Conservation (phyloP, 257 asterid genomes). For the Jaltomata sinuosa region DNA sequence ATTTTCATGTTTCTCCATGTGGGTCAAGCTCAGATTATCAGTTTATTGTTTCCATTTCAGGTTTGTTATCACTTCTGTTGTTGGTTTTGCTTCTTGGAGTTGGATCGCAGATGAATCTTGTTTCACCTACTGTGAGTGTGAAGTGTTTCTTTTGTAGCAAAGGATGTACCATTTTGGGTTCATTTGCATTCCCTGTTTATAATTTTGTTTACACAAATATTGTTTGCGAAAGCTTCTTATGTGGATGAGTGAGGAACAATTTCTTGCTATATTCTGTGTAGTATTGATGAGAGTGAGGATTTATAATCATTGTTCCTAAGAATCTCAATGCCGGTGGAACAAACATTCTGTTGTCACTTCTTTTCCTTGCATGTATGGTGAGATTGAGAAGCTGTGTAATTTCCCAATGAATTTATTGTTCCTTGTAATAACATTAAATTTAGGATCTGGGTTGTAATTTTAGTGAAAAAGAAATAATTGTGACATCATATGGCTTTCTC, state of each 20-base stretch:
- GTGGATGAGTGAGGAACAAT: background rate
- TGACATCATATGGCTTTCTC: background rate
- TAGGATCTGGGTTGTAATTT: background rate
- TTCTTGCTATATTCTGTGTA: background rate
- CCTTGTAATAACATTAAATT: background rate
- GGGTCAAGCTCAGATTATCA: background rate
- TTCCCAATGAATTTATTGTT: background rate
- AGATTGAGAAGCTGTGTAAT: background rate
- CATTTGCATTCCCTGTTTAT: background rate
- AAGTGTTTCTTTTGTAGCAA: background rate
- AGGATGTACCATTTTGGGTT: background rate
- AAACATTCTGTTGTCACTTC: background rate
- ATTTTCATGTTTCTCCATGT: background rate
- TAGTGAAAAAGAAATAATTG: background rate
- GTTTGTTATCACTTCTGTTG: conserved; percentile 44
- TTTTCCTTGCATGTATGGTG: background rate
- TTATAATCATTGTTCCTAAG: background rate
- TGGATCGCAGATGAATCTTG: conserved; percentile 54
- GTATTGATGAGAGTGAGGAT: background rate
- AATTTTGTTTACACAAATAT: background rate
- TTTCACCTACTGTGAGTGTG: conserved; percentile 59
- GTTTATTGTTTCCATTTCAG: conserved; percentile 15
- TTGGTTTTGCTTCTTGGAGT: conserved; percentile 58
- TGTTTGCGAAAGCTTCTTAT: background rate
- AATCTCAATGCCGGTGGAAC: background rate